Base-by-base conservation (phyloP, 2,329 filamentous ascomycete species). In the Fusarium protoensiforme region DNA sequence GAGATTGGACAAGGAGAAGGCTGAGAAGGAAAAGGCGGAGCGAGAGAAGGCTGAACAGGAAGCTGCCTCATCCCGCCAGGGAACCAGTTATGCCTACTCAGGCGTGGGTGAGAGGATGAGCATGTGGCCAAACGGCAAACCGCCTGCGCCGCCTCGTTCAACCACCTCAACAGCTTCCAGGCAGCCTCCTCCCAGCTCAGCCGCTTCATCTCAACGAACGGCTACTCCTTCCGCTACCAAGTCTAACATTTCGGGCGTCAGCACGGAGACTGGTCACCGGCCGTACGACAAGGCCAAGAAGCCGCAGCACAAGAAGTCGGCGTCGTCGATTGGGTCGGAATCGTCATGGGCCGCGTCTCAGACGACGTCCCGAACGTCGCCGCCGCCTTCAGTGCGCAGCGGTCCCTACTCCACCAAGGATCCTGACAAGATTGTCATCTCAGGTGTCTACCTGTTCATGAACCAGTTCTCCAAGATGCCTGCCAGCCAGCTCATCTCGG, bases 391-490 rank as follows among this genome's bases (percentile, higher is more conserved):
- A 5, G 88, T 92, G 73, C 90, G 93, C 56, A 91, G 92, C 2
- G 92, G 92, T 1, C 90, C 94, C 3, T 98, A 98, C 83, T 89
- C 91, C 38, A 98, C 95, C 31, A 94, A 93, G 74, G 94, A 98
- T 80, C 95, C 96, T 0, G 92, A 97, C 84, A 99, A 99, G 88
- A 96, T 99, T 80, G 92, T 98, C 71, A 96, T 99, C 83, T 93
- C 93, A 79, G 96, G 92, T 13, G 96, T 98, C 5, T 98, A 97
- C 81, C 88, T 93, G 64, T 98, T 97, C 87, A 95, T 95, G 83
- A 96, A 97, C 81, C 90, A 94, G 66, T 97, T 94, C 78, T 91
- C 93, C 74, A 93, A 92, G 79, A 95, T 93, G n/a, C 96, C 96
- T 0, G 91, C 94, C n/a, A 95, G 94, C 18, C 94, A 98, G 81